Conservation (phyloP, 768 basidiomycete genomes). For the Suillus hirtellus region DNA sequence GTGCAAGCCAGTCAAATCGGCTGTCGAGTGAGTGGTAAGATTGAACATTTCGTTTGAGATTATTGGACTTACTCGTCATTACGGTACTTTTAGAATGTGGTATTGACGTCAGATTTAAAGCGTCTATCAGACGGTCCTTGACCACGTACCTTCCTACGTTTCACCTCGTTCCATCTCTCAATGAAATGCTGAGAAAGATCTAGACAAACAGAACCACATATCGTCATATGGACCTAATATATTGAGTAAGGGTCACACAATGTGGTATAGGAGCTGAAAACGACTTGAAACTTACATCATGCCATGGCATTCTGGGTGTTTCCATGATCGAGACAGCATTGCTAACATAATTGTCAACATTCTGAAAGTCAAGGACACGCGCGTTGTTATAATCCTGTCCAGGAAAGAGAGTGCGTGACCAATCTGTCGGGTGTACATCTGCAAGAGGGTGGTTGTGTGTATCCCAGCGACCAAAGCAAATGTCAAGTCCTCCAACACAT, state of each 20-base stretch:
- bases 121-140: neutral
- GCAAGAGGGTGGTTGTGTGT: constrained; percentile 87
- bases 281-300: constrained; percentile 63
- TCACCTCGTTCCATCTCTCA: constrained; percentile 90
- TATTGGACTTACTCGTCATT: constrained; percentile 45
- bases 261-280: neutral
- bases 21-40: constrained; percentile 31
- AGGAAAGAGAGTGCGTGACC: constrained; percentile 80
- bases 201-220: constrained; percentile 78
- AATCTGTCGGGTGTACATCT: constrained; percentile 89
- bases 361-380: constrained; percentile 79
- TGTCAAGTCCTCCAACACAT: constrained; percentile 90
- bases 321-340: constrained; percentile 69
- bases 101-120: neutral
- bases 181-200: constrained; percentile 93
- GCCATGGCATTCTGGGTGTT: constrained; percentile 89
- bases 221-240: constrained; percentile 76
- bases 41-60: constrained; percentile 5
- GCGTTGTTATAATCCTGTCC: constrained; percentile 96
- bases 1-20: constrained; percentile 66
- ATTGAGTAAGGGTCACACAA: constrained; percentile 6
- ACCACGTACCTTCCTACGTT: constrained; percentile 67
- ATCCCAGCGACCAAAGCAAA: constrained; percentile 98
- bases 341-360: constrained; percentile 75
- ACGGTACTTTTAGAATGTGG: constrained; percentile 22